These are phyloP conservation scores for Pyrus betulifolia DNA, from an alignment of 306 rosid species.

Conservation along the genomic window DNA sequence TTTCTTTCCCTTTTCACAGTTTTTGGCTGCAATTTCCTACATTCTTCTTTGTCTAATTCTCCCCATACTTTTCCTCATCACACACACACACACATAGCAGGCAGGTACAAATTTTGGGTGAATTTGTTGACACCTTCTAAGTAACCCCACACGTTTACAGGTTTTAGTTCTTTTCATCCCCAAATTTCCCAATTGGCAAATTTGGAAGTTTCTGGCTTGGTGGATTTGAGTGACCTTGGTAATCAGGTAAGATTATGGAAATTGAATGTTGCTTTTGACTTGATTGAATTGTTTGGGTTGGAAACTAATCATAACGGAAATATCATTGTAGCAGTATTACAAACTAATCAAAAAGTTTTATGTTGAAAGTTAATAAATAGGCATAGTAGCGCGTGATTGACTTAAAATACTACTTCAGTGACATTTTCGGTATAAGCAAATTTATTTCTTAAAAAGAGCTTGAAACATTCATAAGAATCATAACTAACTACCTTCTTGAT, in stretches of 20 bases:
- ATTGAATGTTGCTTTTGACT: neutral
- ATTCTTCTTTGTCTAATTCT: slow-evolving; percentile 14
- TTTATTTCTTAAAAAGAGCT: neutral
- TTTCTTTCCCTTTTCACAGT: slow-evolving; percentile 31
- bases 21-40: slow-evolving; percentile 20
- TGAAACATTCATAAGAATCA: neutral
- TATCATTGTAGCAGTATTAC: fast-evolving
- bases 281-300: neutral
- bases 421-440: fast-evolving
- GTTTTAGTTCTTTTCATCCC: slow-evolving; percentile 12
- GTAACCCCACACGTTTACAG: slow-evolving; percentile 16
- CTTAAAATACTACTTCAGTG: no score
- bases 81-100: neutral
- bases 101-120: slow-evolving; percentile 27
- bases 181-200: neutral
- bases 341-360: no score
- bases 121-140: slow-evolving; percentile 13
- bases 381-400: neutral
- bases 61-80: slow-evolving; percentile 15
- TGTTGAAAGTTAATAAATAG: no score
- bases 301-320: neutral
- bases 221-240: slow-evolving; percentile 4
- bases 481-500: slow-evolving; percentile 2
- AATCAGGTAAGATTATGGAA: slow-evolving; percentile 20
- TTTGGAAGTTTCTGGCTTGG: slow-evolving; percentile 7